Percentiles rank a stretch among this genome's conserved stretches.
Evolutionary conservation across 2,329 filamentous ascomycete genomes (phyloP).

Genomic region (Hypoxylon rubiginosum): DNA sequence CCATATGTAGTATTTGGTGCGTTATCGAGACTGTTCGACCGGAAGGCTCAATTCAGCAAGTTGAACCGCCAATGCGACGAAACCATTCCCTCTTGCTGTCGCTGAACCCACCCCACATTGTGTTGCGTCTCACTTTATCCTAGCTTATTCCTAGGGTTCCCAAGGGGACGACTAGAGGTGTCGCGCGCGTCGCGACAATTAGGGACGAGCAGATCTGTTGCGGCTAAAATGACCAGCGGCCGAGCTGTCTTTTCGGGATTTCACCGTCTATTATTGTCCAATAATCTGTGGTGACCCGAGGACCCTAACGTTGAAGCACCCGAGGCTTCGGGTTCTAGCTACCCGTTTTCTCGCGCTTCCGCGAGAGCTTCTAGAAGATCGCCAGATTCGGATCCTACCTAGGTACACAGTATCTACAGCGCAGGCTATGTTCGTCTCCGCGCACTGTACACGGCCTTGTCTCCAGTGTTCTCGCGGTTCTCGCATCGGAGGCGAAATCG

Average conservation of each 20-base stretch:
- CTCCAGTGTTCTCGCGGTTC: conserved; percentile 25
- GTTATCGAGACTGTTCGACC: conserved; percentile 31
- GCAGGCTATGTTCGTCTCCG: neutral
- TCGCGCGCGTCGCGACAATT: conserved; percentile 36
- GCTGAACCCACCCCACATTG: conserved; percentile 33
- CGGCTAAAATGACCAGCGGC: conserved; percentile 40
- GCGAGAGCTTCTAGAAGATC: conserved; percentile 41
- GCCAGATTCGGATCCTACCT: conserved; percentile 17
- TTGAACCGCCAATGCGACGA: conserved; percentile 40
- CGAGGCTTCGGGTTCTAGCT: conserved; percentile 35
- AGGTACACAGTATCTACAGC: conserved; percentile 21
- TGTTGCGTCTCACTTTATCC: conserved; percentile 29
- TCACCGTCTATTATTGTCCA: conserved; percentile 33
- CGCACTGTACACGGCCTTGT: conserved; percentile 21
- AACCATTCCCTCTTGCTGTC: conserved; percentile 18
- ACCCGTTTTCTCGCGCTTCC: conserved; percentile 33
- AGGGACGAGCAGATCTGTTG: conserved; percentile 34
- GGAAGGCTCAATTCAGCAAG: conserved; percentile 41
- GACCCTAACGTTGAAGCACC: conserved; percentile 32
- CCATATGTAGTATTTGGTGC: conserved; percentile 39
- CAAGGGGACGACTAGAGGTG: conserved; percentile 24
- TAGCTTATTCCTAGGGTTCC: conserved; percentile 14
- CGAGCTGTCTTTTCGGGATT: conserved; percentile 36
- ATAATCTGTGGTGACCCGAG: conserved; percentile 25
- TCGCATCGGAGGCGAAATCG: conserved; percentile 18